A percentile compares a stretch with the other conserved stretches of the same genome.
Conservation (phyloP, 139 green algal genomes). For the Deuterostichococcus epilithicus region DNA sequence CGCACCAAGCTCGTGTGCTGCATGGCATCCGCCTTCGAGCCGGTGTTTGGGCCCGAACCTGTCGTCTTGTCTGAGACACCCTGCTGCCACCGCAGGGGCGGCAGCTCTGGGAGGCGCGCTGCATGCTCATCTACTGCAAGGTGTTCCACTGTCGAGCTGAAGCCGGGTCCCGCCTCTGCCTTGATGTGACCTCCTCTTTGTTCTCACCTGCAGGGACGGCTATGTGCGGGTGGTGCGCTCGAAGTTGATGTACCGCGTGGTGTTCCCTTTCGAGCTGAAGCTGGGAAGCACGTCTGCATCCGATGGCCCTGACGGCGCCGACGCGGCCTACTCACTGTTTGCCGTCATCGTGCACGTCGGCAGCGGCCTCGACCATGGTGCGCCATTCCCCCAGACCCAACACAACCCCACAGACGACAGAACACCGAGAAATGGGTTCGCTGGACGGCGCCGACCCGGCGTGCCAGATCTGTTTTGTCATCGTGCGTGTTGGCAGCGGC, state of each 20-base stretch:
- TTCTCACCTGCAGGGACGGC: neutral
- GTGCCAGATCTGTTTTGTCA: neutral
- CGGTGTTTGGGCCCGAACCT: no score
- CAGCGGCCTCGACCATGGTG: constrained; percentile 87
- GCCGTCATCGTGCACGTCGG: constrained; percentile 96
- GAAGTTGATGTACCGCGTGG: constrained; percentile 96
- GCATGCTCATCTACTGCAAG: no score
- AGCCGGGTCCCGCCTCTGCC: no score
- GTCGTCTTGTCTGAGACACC: no score
- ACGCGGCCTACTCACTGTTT: constrained; percentile 80
- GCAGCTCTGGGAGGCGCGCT: no score
- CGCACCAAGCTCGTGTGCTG: no score
- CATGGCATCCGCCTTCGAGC: no score
- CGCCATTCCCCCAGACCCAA: no score
- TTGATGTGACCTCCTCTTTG: neutral
- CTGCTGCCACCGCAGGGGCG: no score
- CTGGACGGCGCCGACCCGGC: neutral
- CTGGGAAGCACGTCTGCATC: constrained; percentile 75
- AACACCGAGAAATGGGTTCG: no score
- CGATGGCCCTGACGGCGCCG: constrained; percentile 42
- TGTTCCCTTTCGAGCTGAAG: constrained; percentile 96
- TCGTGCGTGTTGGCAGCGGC: neutral
- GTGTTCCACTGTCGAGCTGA: no score
- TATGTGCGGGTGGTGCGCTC: neutral
- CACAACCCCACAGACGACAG: no score